These are phyloP conservation scores for Gaeumannomyces tritici DNA, from an alignment of 2,329 filamentous ascomycete genomes.

Conservation along the genomic window DNA sequence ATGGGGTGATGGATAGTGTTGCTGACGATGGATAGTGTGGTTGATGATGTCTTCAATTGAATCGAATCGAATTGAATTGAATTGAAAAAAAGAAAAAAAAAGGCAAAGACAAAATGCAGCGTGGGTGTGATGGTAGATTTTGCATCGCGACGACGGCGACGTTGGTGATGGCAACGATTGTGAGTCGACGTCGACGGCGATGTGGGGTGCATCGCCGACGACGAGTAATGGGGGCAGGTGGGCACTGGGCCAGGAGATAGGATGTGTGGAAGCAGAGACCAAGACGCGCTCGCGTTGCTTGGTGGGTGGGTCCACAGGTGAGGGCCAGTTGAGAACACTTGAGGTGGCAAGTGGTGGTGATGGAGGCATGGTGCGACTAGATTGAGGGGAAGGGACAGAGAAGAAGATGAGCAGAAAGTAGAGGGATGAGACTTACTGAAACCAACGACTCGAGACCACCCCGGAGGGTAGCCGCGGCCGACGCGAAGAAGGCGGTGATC, in stretches of 20 bases:
- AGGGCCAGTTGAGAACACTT: too few species aligned
- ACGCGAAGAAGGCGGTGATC: neutral
- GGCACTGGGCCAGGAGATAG: too few species aligned
- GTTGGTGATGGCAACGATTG: neutral
- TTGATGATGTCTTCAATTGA: neutral
- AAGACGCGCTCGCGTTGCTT: neutral
- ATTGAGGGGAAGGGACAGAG: too few species aligned
- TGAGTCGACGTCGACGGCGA: too few species aligned
- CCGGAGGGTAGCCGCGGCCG: neutral
- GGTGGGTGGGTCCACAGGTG: too few species aligned
- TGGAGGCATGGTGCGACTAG: neutral
- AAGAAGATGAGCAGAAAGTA: neutral
- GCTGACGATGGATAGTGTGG: too few species aligned
- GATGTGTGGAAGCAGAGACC: too few species aligned
- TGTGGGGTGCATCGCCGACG: neutral
- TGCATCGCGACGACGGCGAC: neutral
- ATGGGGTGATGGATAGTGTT: too few species aligned
- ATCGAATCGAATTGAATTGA: neutral
- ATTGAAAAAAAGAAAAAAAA: neutral
- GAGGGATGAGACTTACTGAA: neutral
- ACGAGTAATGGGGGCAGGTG: too few species aligned
- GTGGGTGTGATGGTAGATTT: neutral
- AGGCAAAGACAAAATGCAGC: neutral
- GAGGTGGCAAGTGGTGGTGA: neutral
- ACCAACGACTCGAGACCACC: neutral